Base-by-base conservation (phyloP, 768 basidiomycete genomes). In the Calocybe gangraenosa region DNA sequence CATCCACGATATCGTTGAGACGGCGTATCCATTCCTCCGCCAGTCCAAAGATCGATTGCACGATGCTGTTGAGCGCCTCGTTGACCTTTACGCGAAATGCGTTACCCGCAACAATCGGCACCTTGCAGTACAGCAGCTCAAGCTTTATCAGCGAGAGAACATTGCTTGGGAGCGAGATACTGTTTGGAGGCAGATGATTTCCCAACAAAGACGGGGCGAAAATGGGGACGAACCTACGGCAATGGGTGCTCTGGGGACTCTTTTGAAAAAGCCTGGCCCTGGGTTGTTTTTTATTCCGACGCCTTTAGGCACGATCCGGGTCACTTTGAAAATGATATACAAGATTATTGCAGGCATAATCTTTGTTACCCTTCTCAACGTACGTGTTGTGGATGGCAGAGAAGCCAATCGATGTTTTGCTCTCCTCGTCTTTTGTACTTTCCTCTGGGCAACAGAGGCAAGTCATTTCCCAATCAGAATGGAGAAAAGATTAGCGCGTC, bases 91-190 rank as follows among this genome's bases (percentile, higher is more conserved):
- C 61, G 75, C 92, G 17, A 84, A 87, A 55, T 92, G 95, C 51
- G 87, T 94, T 21, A 83, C 88, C 0, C 73, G 71, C 2, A 87
- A 83, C 7, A 87, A 98, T 63, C 57, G 66, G 17, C 64, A 70
- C 1, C 60, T 76, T 14, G 94, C 94, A 0, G 75, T 80, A 34
- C 82, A 88, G 52, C 89, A 95, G 59, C 78, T 99, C 36, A 81
- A 82, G 50, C 73, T 92, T 13, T 82, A 94, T 61, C 84, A 94
- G 46, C 82, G 92, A 15, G 93, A 97, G 64, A 87, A 92, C 59
- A 87, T 95, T 50, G 94, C 95, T 2, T 95, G 94, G 83, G 95
- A 98, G 58, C 80, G 96, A 23, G 93, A 98, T 58, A 99, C 96
- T 1, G 86, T 98, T 10, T 99, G 96, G 96, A 76, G 92, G 19